Evolutionary conservation across 1,139 yeast species (phyloP), one percentile per base, ranked within the genome.

Genomic region (Nakaseomyces nivariensis): DNA sequence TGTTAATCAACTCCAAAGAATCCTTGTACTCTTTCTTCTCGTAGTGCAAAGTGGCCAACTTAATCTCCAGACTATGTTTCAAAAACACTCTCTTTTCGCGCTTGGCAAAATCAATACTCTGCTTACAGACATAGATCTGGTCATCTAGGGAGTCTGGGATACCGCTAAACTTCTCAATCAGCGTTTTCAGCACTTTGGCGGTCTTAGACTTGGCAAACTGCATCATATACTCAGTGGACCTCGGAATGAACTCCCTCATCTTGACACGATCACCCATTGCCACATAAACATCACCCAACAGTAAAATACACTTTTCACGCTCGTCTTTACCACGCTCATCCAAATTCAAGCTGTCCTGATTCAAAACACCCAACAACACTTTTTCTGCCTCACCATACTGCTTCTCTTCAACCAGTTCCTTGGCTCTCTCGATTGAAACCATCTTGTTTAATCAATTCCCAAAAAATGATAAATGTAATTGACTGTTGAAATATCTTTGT

Each of bases 201-300:
- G 96, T 86, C 68, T 92, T 92, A 29, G 96, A 85, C 71, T 92
- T 92, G 48, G 98, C 96, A 64, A 88, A 82, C 37, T 75, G 72
- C 50, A 78, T 74, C 73, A 90, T 81, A 22, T 84, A 77, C 6
- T 71, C 72, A 56, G 94, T 78, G 0, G 95, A 83, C 45, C 79
- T 76, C n/a, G 79, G 73, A 46, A 92, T 79, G 62, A 92, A 78
- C 40, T 70, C 71, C 17, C 77, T 72, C 49, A 92, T 74, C 58
- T 81, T 77, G 5, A 68, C 71, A 25, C 76, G 72, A 48, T 79
- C 73, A 9, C 71, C 59, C 34, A 69, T 67, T 0, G 61, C 58
- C 53, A 75, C 75, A 63, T 81, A 84, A 22, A 84, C 60, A 51
- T 75, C 73, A 31, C 87, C 89, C 59, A 84, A 68, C 59, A 81